Evolutionary conservation across 768 basidiomycete species (phyloP).

Genomic region (Boletus huronensis): DNA sequence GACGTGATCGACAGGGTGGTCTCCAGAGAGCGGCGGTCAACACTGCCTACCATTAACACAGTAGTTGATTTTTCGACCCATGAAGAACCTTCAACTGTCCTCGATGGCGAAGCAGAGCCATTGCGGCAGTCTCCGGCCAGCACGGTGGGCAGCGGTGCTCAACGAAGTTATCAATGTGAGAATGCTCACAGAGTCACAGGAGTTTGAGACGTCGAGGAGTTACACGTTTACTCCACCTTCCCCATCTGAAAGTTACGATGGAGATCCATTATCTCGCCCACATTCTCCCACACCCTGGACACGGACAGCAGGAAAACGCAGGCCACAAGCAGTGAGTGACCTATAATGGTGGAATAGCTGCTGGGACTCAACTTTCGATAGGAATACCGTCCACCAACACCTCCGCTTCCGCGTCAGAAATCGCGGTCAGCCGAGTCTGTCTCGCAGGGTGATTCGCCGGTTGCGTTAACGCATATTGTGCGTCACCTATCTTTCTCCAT

Average conservation of each 20-base stretch:
- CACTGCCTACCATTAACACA: constrained; percentile 32
- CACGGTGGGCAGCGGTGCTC: constrained; percentile 32
- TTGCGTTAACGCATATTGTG: constrained; percentile 26
- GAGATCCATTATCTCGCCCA: constrained; percentile 34
- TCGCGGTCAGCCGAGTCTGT: constrained; percentile 26
- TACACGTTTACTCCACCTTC: constrained; percentile 33
- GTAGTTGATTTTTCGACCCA: constrained; percentile 30
- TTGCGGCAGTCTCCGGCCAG: constrained; percentile 34
- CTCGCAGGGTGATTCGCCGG: constrained; percentile 34
- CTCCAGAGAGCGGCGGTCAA: constrained; percentile 29
- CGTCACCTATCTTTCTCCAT: constrained; percentile 8
- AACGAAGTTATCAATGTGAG: constrained; percentile 21
- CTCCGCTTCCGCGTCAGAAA: constrained; percentile 45
- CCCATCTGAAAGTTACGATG: constrained; percentile 33
- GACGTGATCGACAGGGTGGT: constrained; percentile 33
- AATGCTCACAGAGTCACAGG: constrained; percentile 31
- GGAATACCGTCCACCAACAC: constrained; percentile 59
- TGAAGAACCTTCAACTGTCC: constrained; percentile 23
- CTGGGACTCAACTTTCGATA: constrained; percentile 18
- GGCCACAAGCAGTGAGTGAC: constrained; percentile 25
- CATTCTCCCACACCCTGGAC: constrained; percentile 36
- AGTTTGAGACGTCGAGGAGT: constrained; percentile 30
- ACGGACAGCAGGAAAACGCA: constrained; percentile 24
- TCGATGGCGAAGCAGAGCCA: constrained; percentile 24
- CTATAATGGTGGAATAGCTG: background rate